Percentiles rank a stretch among this genome's conserved stretches.
Conservation (phyloP, 805 yeast species). For the Tetrapisispora namnaoensis region DNA sequence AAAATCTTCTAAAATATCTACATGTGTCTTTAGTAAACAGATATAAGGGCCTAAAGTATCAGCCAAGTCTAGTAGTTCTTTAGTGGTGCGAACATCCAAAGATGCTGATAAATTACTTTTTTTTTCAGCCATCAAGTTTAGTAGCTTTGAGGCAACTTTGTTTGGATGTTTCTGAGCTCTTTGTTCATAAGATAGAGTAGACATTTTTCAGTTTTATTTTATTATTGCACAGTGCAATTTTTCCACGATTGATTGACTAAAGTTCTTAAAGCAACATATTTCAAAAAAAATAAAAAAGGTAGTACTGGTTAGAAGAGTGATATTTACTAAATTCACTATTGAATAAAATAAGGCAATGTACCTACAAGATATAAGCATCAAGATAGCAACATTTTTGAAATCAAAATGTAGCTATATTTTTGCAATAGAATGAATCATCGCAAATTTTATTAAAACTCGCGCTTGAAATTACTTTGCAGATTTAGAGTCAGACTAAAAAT, state of each 20-base stretch:
- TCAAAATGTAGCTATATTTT: neutral
- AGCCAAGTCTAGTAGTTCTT: conserved; percentile 58
- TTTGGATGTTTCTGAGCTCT: conserved; percentile 68
- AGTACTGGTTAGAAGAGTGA: no score
- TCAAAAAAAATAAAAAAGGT: no score
- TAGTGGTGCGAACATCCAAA: conserved; percentile 75
- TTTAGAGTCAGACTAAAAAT: no score
- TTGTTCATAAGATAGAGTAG: conserved; percentile 41
- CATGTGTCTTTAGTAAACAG: conserved; percentile 87
- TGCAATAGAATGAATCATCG: neutral
- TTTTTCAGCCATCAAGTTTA: conserved; percentile 66
- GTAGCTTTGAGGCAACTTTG: conserved; percentile 67
- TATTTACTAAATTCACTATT: no score
- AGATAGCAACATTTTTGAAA: no score
- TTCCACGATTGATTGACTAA: neutral
- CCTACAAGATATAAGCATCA: no score
- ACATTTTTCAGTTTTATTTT: conserved; percentile 10
- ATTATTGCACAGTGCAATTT: neutral
- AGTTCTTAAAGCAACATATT: no score
- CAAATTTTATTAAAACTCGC: neutral
- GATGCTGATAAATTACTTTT: conserved; percentile 90
- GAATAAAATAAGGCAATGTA: no score
- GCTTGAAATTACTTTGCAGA: no score
- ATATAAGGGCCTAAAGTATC: conserved; percentile 86
- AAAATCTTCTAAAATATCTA: conserved; percentile 88